These are phyloP conservation scores for Luffa acutangula DNA, from an alignment of 306 rosid species.

Conservation along the genomic window DNA sequence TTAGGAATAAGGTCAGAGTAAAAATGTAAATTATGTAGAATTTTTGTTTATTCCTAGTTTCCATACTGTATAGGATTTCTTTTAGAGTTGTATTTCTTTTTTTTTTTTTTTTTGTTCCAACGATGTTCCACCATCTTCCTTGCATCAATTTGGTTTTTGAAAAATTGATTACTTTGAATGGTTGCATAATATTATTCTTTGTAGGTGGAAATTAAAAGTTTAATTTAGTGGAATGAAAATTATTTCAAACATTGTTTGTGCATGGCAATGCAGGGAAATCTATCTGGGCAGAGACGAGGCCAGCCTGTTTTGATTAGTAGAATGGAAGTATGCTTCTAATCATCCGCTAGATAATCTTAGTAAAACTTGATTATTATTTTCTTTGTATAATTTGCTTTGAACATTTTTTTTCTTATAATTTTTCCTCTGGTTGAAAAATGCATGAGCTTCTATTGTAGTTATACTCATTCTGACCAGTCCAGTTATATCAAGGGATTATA, in stretches of 20 bases:
- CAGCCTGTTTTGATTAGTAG: conserved; percentile 86
- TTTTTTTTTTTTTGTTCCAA: not conserved
- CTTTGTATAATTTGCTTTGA: not conserved
- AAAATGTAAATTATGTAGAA: not conserved
- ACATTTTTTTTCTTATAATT: not conserved
- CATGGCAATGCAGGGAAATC: conserved; percentile 67
- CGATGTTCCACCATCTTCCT: not conserved
- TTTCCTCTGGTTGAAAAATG: not conserved
- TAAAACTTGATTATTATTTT: not conserved
- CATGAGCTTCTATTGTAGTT: not conserved
- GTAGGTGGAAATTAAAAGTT: not conserved
- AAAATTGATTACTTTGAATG: not conserved
- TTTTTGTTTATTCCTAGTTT: not conserved
- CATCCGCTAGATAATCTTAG: not conserved
- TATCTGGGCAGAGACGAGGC: conserved; percentile 96
- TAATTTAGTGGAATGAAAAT: conserved; percentile 4
- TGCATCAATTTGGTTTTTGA: not conserved
- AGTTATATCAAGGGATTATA: not conserved
- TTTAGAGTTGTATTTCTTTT: not conserved
- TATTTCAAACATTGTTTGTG: conserved; percentile 7
- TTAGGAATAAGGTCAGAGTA: not conserved
- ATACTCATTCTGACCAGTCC: not conserved
- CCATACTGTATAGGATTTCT: not conserved
- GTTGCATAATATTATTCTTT: not conserved
- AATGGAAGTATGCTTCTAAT: conserved; percentile 63